A percentile compares a stretch with the other conserved stretches of the same genome.
Conservation (phyloP, 2,329 filamentous ascomycete species). For the Tolypocladium tropicale region DNA sequence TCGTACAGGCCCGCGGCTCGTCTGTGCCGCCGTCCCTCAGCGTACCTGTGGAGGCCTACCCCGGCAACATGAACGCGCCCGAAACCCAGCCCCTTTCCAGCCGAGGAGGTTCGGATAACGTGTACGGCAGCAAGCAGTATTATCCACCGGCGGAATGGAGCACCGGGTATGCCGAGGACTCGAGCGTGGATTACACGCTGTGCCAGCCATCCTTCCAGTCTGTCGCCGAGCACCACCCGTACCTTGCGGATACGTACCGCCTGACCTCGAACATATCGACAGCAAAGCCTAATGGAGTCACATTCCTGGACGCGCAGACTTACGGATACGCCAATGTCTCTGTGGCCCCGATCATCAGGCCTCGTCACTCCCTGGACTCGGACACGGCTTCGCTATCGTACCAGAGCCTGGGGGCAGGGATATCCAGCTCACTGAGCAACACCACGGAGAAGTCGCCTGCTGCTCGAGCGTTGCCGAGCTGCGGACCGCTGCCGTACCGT, state of each 20-base stretch:
- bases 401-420: conserved; percentile 7
- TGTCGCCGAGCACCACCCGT: conserved; percentile 11
- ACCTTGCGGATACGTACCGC: conserved; percentile 16
- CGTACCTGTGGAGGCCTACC: conserved; percentile 7
- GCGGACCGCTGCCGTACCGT: conserved; percentile 11
- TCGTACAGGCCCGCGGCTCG: conserved; percentile 16
- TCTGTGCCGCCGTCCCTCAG: conserved; percentile 7
- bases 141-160: conserved; percentile 14
- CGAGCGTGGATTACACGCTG: conserved; percentile 12
- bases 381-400: conserved; percentile 11
- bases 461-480: conserved; percentile 10
- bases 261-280: conserved; percentile 7
- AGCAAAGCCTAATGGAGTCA: conserved; percentile 7
- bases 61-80: conserved; percentile 9
- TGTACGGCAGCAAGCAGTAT: conserved; percentile 15
- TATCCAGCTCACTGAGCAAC: conserved; percentile 4
- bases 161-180: conserved; percentile 14
- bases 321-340: conserved; percentile 14
- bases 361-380: conserved; percentile 6
- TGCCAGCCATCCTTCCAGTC: conserved; percentile 10
- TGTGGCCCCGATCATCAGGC: conserved; percentile 6
- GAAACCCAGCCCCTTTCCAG: conserved; percentile 9
- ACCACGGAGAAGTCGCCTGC: conserved; percentile 11
- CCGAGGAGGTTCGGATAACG: conserved; percentile 11
- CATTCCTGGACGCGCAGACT: conserved; percentile 17